A percentile compares a stretch with the other conserved stretches of the same genome.
phyloP scores from a whole-genome alignment of 805 yeast genomes.

The Ogataea naganishii region DNA sequence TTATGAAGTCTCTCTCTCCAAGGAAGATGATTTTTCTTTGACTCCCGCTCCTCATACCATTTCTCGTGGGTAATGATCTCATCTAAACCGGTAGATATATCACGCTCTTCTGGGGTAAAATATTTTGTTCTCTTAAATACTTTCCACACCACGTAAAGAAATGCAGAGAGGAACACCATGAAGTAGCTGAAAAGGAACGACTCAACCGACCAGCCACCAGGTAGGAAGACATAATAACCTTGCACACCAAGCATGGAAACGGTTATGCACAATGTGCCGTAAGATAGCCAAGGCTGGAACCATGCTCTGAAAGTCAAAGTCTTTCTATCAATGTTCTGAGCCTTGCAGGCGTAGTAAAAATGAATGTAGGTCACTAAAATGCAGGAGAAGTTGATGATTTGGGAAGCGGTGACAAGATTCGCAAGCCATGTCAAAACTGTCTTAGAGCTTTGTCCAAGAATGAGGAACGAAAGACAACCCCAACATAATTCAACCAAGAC shows the following conservation, averaged over 20 bases:
- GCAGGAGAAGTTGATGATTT: slow-evolving; percentile 49
- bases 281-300: slow-evolving; percentile 53
- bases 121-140: slow-evolving; percentile 38
- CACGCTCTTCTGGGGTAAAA: slow-evolving; percentile 38
- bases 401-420: slow-evolving; percentile 63
- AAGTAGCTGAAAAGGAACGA: slow-evolving; percentile 63
- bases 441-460: slow-evolving; percentile 48
- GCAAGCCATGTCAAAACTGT: slow-evolving; percentile 66
- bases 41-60: too few species aligned
- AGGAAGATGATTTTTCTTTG: too few species aligned
- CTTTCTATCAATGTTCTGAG: slow-evolving; percentile 40
- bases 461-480: slow-evolving; percentile 37
- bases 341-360: slow-evolving; percentile 50
- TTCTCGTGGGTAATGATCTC: slow-evolving; percentile 55
- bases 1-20: too few species aligned
- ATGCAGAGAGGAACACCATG: slow-evolving; percentile 53
- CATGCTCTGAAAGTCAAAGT: slow-evolving; percentile 42
- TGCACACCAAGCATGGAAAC: slow-evolving; percentile 46
- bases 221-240: slow-evolving; percentile 65
- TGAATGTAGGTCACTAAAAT: slow-evolving; percentile 52
- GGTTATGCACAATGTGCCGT: slow-evolving; percentile 36
- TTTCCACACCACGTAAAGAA: slow-evolving; percentile 44
- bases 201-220: slow-evolving; percentile 54
- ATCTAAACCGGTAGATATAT: slow-evolving; percentile 41
- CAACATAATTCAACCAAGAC: slow-evolving; percentile 31